Evolutionary conservation across 1,139 yeast genomes (phyloP).

Genomic region (Magnusiomyces paraingens): DNA sequence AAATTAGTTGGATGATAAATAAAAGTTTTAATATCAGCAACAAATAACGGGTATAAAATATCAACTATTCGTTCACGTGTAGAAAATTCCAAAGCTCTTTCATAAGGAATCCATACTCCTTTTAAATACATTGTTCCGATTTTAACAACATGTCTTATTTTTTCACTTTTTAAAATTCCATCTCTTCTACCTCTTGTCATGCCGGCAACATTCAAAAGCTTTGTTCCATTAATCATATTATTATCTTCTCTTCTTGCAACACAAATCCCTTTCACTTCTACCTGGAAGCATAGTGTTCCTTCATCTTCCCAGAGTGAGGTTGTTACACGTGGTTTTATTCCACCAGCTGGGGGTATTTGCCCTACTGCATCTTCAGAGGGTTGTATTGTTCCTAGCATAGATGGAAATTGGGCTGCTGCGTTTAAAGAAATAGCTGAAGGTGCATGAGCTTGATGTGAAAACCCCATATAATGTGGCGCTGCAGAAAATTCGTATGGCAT

Average conservation of each 20-base stretch:
- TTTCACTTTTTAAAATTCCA: conserved; percentile 81
- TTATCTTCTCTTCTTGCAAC: conserved; percentile 50
- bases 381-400: conserved; percentile 26
- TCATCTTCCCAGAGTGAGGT: conserved; percentile 98
- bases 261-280: conserved; percentile 40
- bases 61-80: conserved; percentile 86
- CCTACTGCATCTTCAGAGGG: conserved; percentile 26
- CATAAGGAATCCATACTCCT: conserved; percentile 97
- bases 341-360: conserved; percentile 35
- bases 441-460: not conserved
- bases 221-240: conserved; percentile 50
- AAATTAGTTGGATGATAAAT: conserved; percentile 37
- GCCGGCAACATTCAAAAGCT: conserved; percentile 50
- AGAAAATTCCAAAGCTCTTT: conserved; percentile 86
- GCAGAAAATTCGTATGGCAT: not conserved
- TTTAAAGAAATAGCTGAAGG: conserved; percentile 12
- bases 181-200: conserved; percentile 67
- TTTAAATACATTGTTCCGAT: conserved; percentile 96
- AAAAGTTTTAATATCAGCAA: conserved; percentile 55
- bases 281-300: conserved; percentile 82
- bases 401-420: conserved; percentile 30
- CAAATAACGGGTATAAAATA: conserved; percentile 71
- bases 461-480: conserved; percentile 5
- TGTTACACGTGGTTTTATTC: conserved; percentile 76
- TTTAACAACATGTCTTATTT: conserved; percentile 85